Conservation (phyloP, 768 basidiomycete species). For the Baorangia bicolor region DNA sequence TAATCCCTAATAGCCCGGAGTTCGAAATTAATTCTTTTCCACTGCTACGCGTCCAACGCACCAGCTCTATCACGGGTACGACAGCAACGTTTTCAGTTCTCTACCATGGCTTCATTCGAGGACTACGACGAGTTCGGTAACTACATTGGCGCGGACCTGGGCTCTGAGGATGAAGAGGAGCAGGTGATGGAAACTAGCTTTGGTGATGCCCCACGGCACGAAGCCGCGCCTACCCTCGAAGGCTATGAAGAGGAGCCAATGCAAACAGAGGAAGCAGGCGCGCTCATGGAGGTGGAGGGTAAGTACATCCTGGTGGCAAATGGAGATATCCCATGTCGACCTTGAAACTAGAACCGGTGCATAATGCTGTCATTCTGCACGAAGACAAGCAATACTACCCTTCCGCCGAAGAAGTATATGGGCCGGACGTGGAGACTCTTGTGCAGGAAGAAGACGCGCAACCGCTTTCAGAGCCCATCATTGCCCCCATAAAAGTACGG, state of each 20-base stretch:
- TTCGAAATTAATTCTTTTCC: constrained; percentile 33
- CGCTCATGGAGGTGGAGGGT: constrained; percentile 89
- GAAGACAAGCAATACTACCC: constrained; percentile 99
- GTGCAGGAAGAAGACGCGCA: constrained; percentile 99
- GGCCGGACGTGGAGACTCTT: constrained; percentile 89
- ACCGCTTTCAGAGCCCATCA: constrained; percentile 90
- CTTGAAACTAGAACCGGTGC: constrained; percentile 57
- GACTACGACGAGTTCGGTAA: constrained; percentile 96
- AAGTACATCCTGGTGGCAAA: constrained; percentile 17
- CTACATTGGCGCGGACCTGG: constrained; percentile 94
- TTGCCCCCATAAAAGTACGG: constrained; percentile 92
- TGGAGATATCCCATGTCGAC: constrained; percentile 1
- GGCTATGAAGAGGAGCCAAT: constrained; percentile 77
- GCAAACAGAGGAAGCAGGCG: constrained; percentile 54
- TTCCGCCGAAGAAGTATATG: constrained; percentile 88
- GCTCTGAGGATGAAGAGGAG: constrained; percentile 71
- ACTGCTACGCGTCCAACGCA: constrained; percentile 22
- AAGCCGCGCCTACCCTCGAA: constrained; percentile 62
- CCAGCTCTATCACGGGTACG: constrained; percentile 6
- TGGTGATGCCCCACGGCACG: constrained; percentile 35
- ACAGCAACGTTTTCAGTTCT: background rate
- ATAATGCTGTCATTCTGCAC: constrained; percentile 85
- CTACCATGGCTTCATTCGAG: constrained; percentile 56
- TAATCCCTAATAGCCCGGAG: constrained; percentile 26
- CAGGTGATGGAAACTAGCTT: constrained; percentile 54